Evolutionary conservation across 164 flowering plant species (phyloP).

Genomic region (Tetracentron sinense): DNA sequence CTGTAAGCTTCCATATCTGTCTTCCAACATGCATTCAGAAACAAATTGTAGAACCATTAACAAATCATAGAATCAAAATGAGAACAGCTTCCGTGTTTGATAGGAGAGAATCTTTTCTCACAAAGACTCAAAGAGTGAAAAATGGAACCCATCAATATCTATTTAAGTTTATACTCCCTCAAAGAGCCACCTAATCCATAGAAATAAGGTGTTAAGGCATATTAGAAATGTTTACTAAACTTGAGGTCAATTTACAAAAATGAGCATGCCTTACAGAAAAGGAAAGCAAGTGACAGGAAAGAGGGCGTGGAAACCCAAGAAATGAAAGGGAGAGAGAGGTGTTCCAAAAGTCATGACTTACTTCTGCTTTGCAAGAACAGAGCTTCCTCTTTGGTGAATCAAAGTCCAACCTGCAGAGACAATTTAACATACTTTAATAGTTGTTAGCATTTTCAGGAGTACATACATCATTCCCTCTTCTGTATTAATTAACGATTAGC

Average conservation of each 20-base stretch:
- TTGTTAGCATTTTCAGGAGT: no score
- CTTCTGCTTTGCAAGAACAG: no score
- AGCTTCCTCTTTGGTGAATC: no score
- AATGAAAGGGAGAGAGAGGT: neutral
- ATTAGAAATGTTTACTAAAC: neutral
- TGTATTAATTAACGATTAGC: no score
- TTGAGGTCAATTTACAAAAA: no score
- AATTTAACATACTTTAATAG: no score
- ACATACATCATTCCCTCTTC: no score
- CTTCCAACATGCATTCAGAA: neutral
- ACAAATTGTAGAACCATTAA: neutral
- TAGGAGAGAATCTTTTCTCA: neutral
- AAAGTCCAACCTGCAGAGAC: no score
- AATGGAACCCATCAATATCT: neutral
- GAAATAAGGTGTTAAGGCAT: neutral
- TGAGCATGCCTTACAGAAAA: neutral
- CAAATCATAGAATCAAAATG: neutral
- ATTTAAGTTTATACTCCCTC: no score
- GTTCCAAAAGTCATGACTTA: slow-evolving; percentile 1
- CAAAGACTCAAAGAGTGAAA: neutral
- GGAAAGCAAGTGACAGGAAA: neutral
- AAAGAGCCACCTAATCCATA: neutral
- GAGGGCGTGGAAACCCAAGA: neutral
- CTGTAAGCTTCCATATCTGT: no score
- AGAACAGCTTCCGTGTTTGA: neutral